These are phyloP conservation scores for Lyophyllum decastes DNA, from an alignment of 768 basidiomycete species.

Conservation along the genomic window DNA sequence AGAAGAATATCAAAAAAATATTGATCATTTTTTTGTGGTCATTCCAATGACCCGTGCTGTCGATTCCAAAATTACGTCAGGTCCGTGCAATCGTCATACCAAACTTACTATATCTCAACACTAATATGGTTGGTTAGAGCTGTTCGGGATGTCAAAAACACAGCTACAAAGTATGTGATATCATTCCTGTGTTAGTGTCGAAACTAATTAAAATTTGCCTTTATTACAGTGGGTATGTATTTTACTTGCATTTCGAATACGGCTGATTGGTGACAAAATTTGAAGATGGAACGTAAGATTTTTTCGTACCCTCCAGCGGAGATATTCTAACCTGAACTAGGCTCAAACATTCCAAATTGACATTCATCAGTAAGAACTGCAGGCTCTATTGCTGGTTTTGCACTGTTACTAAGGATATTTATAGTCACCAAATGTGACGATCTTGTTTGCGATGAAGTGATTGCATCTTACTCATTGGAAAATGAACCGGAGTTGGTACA, in stretches of 20 bases:
- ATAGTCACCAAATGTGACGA: constrained; percentile 9
- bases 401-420: neutral
- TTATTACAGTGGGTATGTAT: constrained; percentile 5
- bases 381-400: neutral
- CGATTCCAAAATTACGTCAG: neutral
- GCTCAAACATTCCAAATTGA: constrained; percentile 3
- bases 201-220: neutral
- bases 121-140: neutral
- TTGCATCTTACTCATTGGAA: neutral
- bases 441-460: neutral
- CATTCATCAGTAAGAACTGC: constrained; percentile 7
- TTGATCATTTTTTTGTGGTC: constrained; percentile 3
- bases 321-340: neutral
- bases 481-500: neutral
- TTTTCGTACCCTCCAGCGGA: neutral
- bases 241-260: neutral
- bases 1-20: constrained; percentile 3
- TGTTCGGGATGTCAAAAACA: neutral
- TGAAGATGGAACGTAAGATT: constrained; percentile 7
- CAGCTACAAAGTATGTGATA: constrained; percentile 5
- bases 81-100: neutral
- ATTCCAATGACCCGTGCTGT: constrained; percentile 2
- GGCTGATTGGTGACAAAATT: neutral
- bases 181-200: no score
- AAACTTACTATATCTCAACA: neutral